Percentiles rank a stretch among this genome's conserved stretches.
Conservation (phyloP, 192 early-diverging fungal species). For the Physocladia obscura region DNA sequence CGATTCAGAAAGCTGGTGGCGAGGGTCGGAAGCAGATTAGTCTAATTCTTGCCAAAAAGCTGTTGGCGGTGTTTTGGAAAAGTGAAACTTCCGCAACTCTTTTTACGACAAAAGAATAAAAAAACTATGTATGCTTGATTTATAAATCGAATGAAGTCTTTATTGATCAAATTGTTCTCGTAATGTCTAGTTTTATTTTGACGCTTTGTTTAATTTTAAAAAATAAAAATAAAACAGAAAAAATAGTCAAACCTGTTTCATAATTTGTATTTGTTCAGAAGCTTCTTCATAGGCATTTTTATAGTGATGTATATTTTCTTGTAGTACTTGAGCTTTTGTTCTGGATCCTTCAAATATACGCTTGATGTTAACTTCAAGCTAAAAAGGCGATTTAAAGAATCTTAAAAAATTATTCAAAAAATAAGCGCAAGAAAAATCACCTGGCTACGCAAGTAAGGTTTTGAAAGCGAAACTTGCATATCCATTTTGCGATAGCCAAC, state of each 20-base stretch:
- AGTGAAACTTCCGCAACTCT: conserved; percentile 23
- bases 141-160: no score
- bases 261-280: conserved; percentile 42
- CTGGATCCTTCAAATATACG: conserved; percentile 69
- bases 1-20: conserved; percentile 48
- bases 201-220: no score
- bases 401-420: background rate
- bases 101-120: no score
- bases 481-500: conserved; percentile 85
- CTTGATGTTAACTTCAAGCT: conserved; percentile 79
- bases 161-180: background rate
- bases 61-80: conserved; percentile 33
- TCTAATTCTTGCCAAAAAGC: conserved; percentile 34
- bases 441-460: conserved; percentile 81
- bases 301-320: conserved; percentile 70
- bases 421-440: conserved; percentile 27
- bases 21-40: conserved; percentile 37
- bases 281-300: conserved; percentile 64
- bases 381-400: background rate
- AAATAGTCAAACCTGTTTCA: conserved; percentile 37
- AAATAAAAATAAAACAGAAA: background rate
- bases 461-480: conserved; percentile 81
- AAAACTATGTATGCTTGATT: no score
- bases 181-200: background rate
- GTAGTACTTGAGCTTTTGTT: conserved; percentile 67